phyloP scores from a whole-genome alignment of 2,329 filamentous ascomycete genomes.

The Apiospora arundinis region DNA sequence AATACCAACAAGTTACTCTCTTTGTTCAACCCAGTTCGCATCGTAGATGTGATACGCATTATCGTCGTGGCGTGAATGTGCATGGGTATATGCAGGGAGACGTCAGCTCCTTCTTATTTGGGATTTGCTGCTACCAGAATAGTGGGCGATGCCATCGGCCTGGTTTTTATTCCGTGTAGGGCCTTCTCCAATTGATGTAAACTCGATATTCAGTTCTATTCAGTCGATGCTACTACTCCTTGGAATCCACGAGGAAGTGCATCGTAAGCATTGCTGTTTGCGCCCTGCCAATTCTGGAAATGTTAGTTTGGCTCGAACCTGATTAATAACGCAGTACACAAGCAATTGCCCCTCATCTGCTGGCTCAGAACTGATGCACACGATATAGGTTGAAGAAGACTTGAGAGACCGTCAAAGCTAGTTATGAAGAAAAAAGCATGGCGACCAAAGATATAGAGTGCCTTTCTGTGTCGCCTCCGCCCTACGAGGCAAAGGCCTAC shows the following conservation, averaged over 20 bases:
- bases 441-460: background rate
- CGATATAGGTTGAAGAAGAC: background rate
- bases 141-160: background rate
- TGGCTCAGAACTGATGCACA: background rate
- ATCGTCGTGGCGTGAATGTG: background rate
- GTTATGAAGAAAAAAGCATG: background rate
- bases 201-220: background rate
- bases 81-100: background rate
- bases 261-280: background rate
- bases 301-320: background rate
- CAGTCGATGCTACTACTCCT: background rate
- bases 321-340: background rate
- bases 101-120: constrained; percentile 4
- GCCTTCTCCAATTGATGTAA: background rate
- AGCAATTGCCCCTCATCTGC: background rate
- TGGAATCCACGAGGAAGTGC: background rate
- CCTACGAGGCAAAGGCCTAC: constrained; percentile 23
- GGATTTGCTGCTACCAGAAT: background rate
- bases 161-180: background rate
- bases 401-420: background rate
- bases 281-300: background rate
- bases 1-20: background rate
- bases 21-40: background rate
- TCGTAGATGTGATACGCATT: background rate
- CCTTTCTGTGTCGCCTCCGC: constrained; percentile 16